A percentile compares a stretch with the other conserved stretches of the same genome.
These are phyloP conservation scores for Emergomyces pasteurianus DNA, from an alignment of 2,329 filamentous ascomycete species.

Conservation along the genomic window DNA sequence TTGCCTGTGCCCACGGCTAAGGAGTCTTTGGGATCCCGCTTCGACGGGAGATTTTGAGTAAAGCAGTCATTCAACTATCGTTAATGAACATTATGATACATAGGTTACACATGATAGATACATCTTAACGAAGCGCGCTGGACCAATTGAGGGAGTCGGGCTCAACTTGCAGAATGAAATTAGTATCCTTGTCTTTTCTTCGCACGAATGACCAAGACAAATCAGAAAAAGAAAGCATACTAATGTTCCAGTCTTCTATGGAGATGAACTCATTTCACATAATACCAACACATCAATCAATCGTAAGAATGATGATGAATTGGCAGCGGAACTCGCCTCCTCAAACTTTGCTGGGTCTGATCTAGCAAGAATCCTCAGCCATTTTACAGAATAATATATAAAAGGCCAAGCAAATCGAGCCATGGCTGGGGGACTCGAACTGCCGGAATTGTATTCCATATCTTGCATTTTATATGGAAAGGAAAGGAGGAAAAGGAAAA, in stretches of 20 bases:
- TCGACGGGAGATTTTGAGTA: background rate
- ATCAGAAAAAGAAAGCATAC: background rate
- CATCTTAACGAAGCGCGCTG: background rate
- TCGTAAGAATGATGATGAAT: slow-evolving; percentile 5
- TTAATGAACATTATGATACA: background rate
- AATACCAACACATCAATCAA: background rate
- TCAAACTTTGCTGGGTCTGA: slow-evolving; percentile 35
- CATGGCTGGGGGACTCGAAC: background rate
- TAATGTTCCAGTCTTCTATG: slow-evolving; percentile 25
- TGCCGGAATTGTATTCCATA: slow-evolving; percentile 5
- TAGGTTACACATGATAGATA: background rate
- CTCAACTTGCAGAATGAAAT: background rate
- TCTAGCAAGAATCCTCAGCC: slow-evolving; percentile 27
- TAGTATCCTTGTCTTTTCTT: background rate
- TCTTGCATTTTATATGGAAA: background rate
- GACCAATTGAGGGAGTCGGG: background rate
- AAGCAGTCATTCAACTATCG: background rate
- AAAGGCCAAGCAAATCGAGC: background rate
- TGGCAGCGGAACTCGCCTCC: slow-evolving; percentile 28
- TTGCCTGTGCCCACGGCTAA: background rate
- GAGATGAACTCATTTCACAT: slow-evolving; percentile 28
- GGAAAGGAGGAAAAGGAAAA: background rate
- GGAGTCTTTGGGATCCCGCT: background rate
- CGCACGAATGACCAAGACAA: background rate
- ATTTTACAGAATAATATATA: background rate